Conservation (phyloP, 1,284 basidiomycete species). For the Somion occarium region DNA sequence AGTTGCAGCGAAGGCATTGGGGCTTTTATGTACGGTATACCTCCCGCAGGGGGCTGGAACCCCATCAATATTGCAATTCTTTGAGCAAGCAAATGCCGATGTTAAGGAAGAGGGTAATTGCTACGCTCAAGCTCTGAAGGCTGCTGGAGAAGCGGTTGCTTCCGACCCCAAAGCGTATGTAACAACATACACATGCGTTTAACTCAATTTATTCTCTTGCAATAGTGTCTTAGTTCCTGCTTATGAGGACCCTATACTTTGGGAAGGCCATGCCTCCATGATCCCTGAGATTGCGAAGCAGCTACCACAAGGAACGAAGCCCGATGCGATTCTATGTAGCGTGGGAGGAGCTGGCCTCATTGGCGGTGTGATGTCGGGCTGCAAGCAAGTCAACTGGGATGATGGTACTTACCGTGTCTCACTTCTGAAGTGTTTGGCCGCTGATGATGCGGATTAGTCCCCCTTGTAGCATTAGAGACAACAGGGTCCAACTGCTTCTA, state of each 20-base stretch:
- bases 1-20: slow-evolving; percentile 49
- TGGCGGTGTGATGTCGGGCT: slow-evolving; percentile 64
- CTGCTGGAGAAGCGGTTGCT: slow-evolving; percentile 40
- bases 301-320: slow-evolving; percentile 37
- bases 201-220: too few species aligned
- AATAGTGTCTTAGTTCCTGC: slow-evolving; percentile 60
- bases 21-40: slow-evolving; percentile 60
- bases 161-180: slow-evolving; percentile 50
- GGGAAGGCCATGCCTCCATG: slow-evolving; percentile 73
- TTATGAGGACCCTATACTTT: slow-evolving; percentile 61
- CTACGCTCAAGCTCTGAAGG: slow-evolving; percentile 52
- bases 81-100: slow-evolving; percentile 49
- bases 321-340: slow-evolving; percentile 71
- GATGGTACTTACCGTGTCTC: slow-evolving; percentile 50
- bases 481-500: slow-evolving; percentile 71
- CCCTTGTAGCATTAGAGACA: slow-evolving; percentile 61
- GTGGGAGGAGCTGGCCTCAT: slow-evolving; percentile 71
- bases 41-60: slow-evolving; percentile 52
- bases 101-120: slow-evolving; percentile 48
- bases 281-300: slow-evolving; percentile 56
- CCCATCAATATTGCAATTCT: slow-evolving; percentile 41
- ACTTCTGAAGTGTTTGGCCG: not conserved
- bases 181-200: not conserved
- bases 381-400: slow-evolving; percentile 56
- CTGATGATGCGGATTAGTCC: too few species aligned